Evolutionary conservation across 2,329 filamentous ascomycete genomes (phyloP).

Genomic region (Pezicula neosporulosa): DNA sequence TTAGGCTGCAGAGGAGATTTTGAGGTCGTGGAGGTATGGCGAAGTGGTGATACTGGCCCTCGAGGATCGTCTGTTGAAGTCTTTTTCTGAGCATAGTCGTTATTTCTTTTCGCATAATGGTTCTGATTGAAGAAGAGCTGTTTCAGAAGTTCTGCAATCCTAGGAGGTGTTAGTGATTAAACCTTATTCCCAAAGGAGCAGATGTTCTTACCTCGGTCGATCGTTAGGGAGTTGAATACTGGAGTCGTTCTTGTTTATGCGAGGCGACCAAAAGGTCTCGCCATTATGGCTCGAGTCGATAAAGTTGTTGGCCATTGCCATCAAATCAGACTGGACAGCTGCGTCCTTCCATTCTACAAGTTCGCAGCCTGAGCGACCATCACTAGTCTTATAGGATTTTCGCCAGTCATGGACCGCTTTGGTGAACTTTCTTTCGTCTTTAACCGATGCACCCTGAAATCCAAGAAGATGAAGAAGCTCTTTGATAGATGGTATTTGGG

Average conservation of each 20-base stretch:
- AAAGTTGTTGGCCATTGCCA: slow-evolving; percentile 9
- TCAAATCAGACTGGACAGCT: slow-evolving; percentile 6
- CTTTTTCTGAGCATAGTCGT: slow-evolving; percentile 7
- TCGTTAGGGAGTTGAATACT: slow-evolving; percentile 10
- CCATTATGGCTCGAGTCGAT: slow-evolving; percentile 8
- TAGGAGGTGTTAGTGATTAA: background rate
- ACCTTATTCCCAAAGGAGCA: background rate
- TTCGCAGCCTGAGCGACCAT: slow-evolving; percentile 2
- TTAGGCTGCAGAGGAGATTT: too few species aligned
- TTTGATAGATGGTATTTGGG: slow-evolving; percentile 12
- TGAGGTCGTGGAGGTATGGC: background rate
- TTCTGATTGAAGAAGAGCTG: slow-evolving; percentile 17
- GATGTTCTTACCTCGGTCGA: slow-evolving; percentile 4
- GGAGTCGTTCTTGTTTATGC: slow-evolving; percentile 1
- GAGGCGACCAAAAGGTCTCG: slow-evolving; percentile 11
- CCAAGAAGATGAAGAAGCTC: slow-evolving; percentile 10
- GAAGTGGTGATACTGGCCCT: background rate
- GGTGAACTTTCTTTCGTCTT: slow-evolving; percentile 11
- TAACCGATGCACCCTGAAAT: slow-evolving; percentile 12
- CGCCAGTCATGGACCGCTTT: slow-evolving; percentile 8
- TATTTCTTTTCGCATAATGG: slow-evolving; percentile 11
- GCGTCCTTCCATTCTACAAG: slow-evolving; percentile 9
- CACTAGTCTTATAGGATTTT: slow-evolving; percentile 7
- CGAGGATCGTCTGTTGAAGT: background rate
- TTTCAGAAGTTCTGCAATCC: slow-evolving; percentile 11